Base-by-base conservation (phyloP, 768 basidiomycete genomes). In the Chiua virens region DNA sequence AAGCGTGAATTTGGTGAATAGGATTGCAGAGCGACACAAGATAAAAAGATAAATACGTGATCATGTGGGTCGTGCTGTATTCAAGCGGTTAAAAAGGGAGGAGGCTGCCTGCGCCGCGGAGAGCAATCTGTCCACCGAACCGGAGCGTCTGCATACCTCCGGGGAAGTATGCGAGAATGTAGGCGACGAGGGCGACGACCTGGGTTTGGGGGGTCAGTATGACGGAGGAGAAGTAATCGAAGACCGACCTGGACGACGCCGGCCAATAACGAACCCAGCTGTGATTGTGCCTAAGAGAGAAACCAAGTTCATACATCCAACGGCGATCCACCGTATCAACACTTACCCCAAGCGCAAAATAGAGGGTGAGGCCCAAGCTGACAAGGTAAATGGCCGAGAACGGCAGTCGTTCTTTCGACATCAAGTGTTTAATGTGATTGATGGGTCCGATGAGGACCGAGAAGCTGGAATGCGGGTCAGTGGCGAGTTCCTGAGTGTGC, bases 81-180 rank as follows among this genome's bases (percentile, higher is more conserved):
- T 15, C 32, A 23, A 27, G 5, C 5, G 20, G 2, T 73, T 73
- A 96, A 62, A 92, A 73, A 10, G 94, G 93, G 27, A 97, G 74
- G 8, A 96, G 75, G 57, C 78, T 89, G 30, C 89, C 82, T 39
- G 92, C 92, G 8, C 95, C 88, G 34, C 93, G 85, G 20, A 97
- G 71, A 1, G 90, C 88, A 58, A 93, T 75, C 48, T 86, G 84
- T 30, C 84, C 83, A 7, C 92, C 92, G 61, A 93, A 79, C 20
- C 87, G 82, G 20, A 93, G 75, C 1, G 92, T 92, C 59, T 87
- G 85, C 25, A 78, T 79, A 25, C 87, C 96, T 10, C 91, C 94
- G 18, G 97, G 97, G 72, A 99, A 98, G 73, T 98, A 98, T 0
- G 94, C 94, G 17, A 93, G 77, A 8, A 98, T 79, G 65, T 99